phyloP scores from a whole-genome alignment of 495 filamentous ascomycete genomes.

The Recurvomyces mirabilis region DNA sequence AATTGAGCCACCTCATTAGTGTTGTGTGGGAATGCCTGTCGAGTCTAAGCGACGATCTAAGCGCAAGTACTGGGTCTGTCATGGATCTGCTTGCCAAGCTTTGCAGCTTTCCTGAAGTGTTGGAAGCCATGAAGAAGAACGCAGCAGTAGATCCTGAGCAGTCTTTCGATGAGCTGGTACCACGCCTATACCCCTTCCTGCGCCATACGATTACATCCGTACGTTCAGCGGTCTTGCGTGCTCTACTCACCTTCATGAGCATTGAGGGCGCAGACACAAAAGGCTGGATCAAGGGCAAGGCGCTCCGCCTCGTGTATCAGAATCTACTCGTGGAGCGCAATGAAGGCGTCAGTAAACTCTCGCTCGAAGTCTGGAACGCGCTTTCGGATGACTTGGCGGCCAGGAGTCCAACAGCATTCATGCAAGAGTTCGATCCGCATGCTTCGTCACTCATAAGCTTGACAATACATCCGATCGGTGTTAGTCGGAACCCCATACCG shows the following conservation, averaged over 20 bases:
- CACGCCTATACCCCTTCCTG: conserved; percentile 88
- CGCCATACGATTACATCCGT: conserved; percentile 95
- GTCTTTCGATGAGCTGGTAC: conserved; percentile 84
- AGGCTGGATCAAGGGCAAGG: conserved; percentile 85
- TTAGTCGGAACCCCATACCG: conserved; percentile 73
- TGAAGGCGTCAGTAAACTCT: conserved; percentile 62
- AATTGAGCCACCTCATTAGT: conserved; percentile 69
- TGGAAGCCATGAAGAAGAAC: conserved; percentile 87
- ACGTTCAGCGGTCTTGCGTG: conserved; percentile 81
- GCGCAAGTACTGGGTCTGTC: conserved; percentile 90
- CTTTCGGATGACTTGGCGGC: conserved; percentile 56
- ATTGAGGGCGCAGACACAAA: conserved; percentile 73
- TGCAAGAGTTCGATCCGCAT: conserved; percentile 55
- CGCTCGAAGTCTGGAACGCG: conserved; percentile 76
- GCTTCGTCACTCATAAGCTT: conserved; percentile 66
- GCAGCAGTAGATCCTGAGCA: conserved; percentile 70
- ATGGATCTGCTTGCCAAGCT: conserved; percentile 96
- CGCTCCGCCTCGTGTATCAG: conserved; percentile 80
- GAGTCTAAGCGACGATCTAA: conserved; percentile 87
- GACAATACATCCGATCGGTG: conserved; percentile 80
- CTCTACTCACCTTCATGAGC: conserved; percentile 81
- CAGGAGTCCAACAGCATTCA: conserved; percentile 45
- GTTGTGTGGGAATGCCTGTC: conserved; percentile 97
- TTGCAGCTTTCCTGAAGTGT: conserved; percentile 84
- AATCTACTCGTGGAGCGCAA: conserved; percentile 91